Evolutionary conservation across 768 basidiomycete genomes (phyloP), one percentile per base, ranked within the genome.

Genomic region (Boletus tomentosulus): DNA sequence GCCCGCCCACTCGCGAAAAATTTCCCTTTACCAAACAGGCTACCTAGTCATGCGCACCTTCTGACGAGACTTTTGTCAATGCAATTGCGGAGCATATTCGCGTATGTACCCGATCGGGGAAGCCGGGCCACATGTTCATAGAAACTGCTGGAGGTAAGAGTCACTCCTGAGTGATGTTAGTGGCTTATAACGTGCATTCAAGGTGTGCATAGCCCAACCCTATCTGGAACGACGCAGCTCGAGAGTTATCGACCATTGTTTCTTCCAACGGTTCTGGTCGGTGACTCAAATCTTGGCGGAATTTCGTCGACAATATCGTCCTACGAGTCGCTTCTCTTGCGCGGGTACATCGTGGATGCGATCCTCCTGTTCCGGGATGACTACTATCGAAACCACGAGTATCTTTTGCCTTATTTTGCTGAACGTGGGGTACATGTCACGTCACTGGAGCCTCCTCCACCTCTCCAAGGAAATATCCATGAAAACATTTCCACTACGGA

Each of bases 81-180:
- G 76, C 87, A 3, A 74, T 96, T 27, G 77, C 85, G 3, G 71
- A 73, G 35, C 79, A 88, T 59, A 81, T 91, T n/a, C 75, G 77
- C 33, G 56, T 69, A 25, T 81, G 81, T 62, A 84, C 85, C 1
- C 57, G 30, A 34, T 47, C 62, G 22, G 59, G 53, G 3, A 61
- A 62, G 10, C 62, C 60, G 12, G 75, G 78, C 3, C 81, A 87
- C 62, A 79, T 94, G 77, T 98, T 87, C 62, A 73, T 98, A 44
- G 96, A 98, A 71, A 95, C 96, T 9, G 96, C 95, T 13, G 96
- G 96, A 82, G 96, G 95, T 92, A 70, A 77, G 83, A 61, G n/a
- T 60, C 61, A 50, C 54, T 49, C 50, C 46, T 45, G 56, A 54
- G 62, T 43, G 22, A 19, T 34, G 16, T 34, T 13, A 41, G 9